Evolutionary conservation across 441 rosid species (phyloP).

Genomic region (Lepidium campestre): DNA sequence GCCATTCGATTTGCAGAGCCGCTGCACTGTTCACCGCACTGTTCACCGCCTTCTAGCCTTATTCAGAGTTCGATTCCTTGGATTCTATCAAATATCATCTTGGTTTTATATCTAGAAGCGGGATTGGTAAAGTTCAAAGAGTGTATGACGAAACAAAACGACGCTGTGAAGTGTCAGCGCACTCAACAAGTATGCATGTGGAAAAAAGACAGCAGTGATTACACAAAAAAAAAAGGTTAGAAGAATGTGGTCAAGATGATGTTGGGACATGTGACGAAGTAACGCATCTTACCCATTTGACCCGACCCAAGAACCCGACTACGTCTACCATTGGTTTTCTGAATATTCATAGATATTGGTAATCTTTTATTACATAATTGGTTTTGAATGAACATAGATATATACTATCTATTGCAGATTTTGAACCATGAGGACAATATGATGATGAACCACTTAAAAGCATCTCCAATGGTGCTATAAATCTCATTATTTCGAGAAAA

Average conservation of each 20-base stretch:
- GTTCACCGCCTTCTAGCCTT: no score
- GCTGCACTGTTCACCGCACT: no score
- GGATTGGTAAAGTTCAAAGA: constrained; percentile 43
- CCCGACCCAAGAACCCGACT: constrained; percentile 67
- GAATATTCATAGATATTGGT: neutral
- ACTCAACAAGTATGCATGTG: constrained; percentile 49
- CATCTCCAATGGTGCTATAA: no score
- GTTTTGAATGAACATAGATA: neutral
- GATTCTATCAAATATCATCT: no score
- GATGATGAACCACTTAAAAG: constrained; percentile 77
- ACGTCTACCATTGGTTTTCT: constrained; percentile 67
- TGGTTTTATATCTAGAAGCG: no score
- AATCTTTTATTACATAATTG: neutral
- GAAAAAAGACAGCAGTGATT: constrained; percentile 38
- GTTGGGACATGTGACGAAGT: constrained; percentile 59
- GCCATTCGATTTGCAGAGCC: no score
- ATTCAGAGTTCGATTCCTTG: no score
- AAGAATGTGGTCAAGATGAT: constrained; percentile 87
- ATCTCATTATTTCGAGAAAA: no score
- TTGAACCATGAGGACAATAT: constrained; percentile 81
- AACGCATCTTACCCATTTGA: constrained; percentile 66
- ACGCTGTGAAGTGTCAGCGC: constrained; percentile 62
- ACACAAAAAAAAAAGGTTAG: constrained; percentile 81
- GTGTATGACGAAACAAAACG: constrained; percentile 64
- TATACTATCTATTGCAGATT: constrained; percentile 36